Conservation (phyloP, 495 filamentous ascomycete species). For the Tirmania nivea region DNA sequence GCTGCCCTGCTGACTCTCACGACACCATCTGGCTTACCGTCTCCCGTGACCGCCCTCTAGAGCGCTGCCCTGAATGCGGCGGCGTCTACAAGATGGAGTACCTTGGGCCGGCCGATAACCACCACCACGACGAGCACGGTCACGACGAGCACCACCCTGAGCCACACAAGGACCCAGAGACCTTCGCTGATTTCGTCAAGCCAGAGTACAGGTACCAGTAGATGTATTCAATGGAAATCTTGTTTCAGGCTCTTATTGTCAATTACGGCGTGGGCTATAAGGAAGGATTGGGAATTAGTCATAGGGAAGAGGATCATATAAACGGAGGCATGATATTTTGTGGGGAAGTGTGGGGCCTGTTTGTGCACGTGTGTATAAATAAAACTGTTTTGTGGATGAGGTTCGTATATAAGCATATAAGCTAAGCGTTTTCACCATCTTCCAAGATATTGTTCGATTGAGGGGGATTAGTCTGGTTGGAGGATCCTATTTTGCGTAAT, state of each 20-base stretch:
- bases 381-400: no score
- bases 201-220: conserved; percentile 57
- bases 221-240: no score
- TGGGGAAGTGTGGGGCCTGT: no score
- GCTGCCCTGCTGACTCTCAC: conserved; percentile 80
- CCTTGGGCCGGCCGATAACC: conserved; percentile 56
- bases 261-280: no score
- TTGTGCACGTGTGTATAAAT: no score
- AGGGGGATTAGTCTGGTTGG: no score
- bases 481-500: no score
- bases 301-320: background rate
- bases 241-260: no score
- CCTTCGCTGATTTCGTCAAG: conserved; percentile 78
- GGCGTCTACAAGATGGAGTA: conserved; percentile 94
- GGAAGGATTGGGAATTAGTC: background rate
- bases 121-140: conserved; percentile 28
- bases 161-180: conserved; percentile 62
- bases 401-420: no score
- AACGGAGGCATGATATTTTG: no score
- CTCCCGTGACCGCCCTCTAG: conserved; percentile 69
- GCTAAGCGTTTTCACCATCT: no score
- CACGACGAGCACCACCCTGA: conserved; percentile 24
- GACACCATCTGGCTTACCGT: conserved; percentile 72
- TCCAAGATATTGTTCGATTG: no score
- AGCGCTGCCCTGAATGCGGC: conserved; percentile 91